phyloP scores from a whole-genome alignment of 768 basidiomycete genomes.

The Boletus sensibilis region DNA sequence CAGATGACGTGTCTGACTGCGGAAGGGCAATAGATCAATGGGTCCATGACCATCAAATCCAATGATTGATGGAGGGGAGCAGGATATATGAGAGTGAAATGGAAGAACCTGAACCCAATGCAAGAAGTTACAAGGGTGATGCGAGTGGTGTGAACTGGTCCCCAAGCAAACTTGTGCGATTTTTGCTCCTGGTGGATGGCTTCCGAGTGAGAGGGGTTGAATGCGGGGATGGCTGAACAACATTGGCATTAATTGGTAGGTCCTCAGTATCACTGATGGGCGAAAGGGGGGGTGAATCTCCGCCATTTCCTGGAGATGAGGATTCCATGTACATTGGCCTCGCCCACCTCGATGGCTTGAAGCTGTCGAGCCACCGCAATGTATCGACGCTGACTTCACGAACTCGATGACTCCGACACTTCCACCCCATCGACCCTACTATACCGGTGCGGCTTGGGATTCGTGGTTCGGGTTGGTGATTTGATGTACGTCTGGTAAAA shows the following conservation, averaged over 20 bases:
- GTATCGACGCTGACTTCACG: slow-evolving; percentile 59
- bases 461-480: slow-evolving; percentile 32
- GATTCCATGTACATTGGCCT: slow-evolving; percentile 37
- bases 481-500: slow-evolving; percentile 12
- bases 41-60: not conserved
- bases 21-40: not conserved
- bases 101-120: not conserved
- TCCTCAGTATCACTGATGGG: slow-evolving; percentile 34
- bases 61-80: not conserved
- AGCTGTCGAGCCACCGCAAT: slow-evolving; percentile 71
- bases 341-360: slow-evolving; percentile 55
- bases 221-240: slow-evolving; percentile 20
- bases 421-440: slow-evolving; percentile 54
- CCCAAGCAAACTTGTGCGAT: slow-evolving; percentile 45
- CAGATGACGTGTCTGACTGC: not conserved
- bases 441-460: slow-evolving; percentile 41
- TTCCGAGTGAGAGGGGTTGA: slow-evolving; percentile 65
- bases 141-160: slow-evolving; percentile 26
- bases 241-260: slow-evolving; percentile 40
- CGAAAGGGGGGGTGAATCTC: slow-evolving; percentile 26
- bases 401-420: slow-evolving; percentile 55
- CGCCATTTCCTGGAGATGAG: slow-evolving; percentile 34
- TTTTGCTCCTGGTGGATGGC: slow-evolving; percentile 58
- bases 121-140: slow-evolving; percentile 13
- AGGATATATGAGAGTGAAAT: slow-evolving; percentile 5